These are phyloP conservation scores for barley (Hordeum vulgare) DNA, from an alignment of 176 grass and related monocot genomes.

Conservation along the genomic window MorexV3_pseudomolecules_assembly NC_058522.1:475595413-475595912, in stretches of 20 bases:
- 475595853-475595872: slow-evolving; percentile 95
- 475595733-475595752: slow-evolving; percentile 85
- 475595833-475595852: slow-evolving; percentile 99
- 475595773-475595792: slow-evolving; percentile 17
- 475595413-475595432: slow-evolving; percentile 63
- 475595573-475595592: neutral
- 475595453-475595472: slow-evolving; percentile 74
- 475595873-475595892: slow-evolving; percentile 94
- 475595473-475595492: slow-evolving; percentile 76
- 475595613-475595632: neutral
- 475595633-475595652: neutral
- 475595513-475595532: slow-evolving; percentile 87
- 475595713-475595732: slow-evolving; percentile 92
- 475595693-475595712: slow-evolving; percentile 71
- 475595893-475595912: slow-evolving; percentile 16
- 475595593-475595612: neutral
- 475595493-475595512: slow-evolving; percentile 78
- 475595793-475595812: slow-evolving; percentile 3
- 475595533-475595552: slow-evolving; percentile 3
- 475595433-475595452: slow-evolving; percentile 91
- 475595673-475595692: slow-evolving; percentile 3
- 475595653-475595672: neutral
- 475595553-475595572: neutral
- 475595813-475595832: slow-evolving; percentile 31
- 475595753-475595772: slow-evolving; percentile 95